Base-by-base conservation (phyloP, 1,139 yeast genomes). In the Entelexis sorbosivorans region DNA sequence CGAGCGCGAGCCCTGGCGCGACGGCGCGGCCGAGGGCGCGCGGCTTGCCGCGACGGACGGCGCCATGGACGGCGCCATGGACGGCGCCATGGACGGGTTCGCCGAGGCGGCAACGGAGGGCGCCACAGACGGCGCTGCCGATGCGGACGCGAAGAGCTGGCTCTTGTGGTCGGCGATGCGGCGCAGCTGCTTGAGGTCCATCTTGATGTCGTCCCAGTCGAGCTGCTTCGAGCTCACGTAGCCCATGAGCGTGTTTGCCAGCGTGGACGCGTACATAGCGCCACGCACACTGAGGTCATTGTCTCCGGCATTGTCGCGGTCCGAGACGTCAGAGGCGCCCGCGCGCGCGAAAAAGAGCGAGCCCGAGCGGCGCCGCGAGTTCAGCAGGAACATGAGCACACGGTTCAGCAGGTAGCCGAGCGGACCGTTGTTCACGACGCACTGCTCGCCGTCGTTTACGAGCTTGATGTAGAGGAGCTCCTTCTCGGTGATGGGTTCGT, bases 371-470 rank as follows among this genome's bases (percentile, higher is more conserved):
- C 86, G 81, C 59, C 87, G 76, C 14, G 91, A 76, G 68, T 89
- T 89, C 87, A 89, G 84, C 63, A 89, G 71, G 67, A 85, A 89
- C 66, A 86, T 87, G 22, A 89, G 87, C 43, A 89, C 91, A 62
- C 91, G 82, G 64, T 89, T 86, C 57, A 87, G 81, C 64, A 91
- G 73, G 66, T 89, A 91, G 16, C 96, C 96, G 60, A 85, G 78
- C 60, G 82, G 82, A 38, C 91, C 81, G 62, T 85, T 79, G 68
- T 85, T 83, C 56, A 91, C 76, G 50, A 84, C 81, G 54, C 93
- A 75, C 56, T 84, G 70, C 64, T 88, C 91, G n/a, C 96, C 95
- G 65, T 89, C 91, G 65, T 91, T 88, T 61, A 86, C 81, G 60
- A 86, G 63, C 66, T 87, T 86, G 63, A 89, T 83, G 66, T 79